phyloP scores from a whole-genome alignment of 805 yeast species.

The Sugiyamaella americana region DNA sequence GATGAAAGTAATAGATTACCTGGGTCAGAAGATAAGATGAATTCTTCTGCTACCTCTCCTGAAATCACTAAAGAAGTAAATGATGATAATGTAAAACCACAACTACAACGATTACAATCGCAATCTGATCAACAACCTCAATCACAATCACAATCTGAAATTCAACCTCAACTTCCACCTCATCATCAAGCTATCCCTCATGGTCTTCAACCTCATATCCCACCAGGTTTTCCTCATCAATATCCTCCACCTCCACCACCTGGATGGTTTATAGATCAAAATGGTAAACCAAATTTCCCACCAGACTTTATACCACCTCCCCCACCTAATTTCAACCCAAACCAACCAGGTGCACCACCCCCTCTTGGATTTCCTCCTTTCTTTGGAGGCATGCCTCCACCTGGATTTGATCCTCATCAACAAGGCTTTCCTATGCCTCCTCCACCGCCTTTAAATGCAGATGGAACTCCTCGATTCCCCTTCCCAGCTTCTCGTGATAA shows the following conservation, averaged over 20 bases:
- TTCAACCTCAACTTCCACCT: neutral
- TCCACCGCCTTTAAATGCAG: slow-evolving; percentile 10
- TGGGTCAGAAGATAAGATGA: neutral
- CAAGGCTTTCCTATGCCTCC: slow-evolving; percentile 11
- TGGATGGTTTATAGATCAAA: slow-evolving; percentile 15
- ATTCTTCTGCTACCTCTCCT: neutral
- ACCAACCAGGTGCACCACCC: slow-evolving; percentile 3
- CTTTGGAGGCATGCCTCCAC: slow-evolving; percentile 16
- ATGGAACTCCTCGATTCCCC: slow-evolving; percentile 12
- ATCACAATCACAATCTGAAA: slow-evolving; percentile 5
- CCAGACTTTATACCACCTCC: slow-evolving; percentile 14
- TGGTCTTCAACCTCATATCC: slow-evolving; percentile 4
- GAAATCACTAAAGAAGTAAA: neutral
- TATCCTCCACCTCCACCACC: slow-evolving; percentile 18
- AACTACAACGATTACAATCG: slow-evolving; percentile 4
- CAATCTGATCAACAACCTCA: slow-evolving; percentile 4
- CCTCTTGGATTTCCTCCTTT: slow-evolving; percentile 17
- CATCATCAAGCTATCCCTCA: slow-evolving; percentile 1
- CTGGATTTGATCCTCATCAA: slow-evolving; percentile 14
- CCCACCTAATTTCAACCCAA: neutral
- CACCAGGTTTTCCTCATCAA: slow-evolving; percentile 9
- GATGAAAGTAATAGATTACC: neutral
- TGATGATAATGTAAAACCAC: slow-evolving; percentile 1
- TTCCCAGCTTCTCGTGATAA: neutral
- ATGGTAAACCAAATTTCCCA: slow-evolving; percentile 13